These are phyloP conservation scores for Acer saccharum DNA, from an alignment of 345 rosid species.

Conservation along the genomic window DNA sequence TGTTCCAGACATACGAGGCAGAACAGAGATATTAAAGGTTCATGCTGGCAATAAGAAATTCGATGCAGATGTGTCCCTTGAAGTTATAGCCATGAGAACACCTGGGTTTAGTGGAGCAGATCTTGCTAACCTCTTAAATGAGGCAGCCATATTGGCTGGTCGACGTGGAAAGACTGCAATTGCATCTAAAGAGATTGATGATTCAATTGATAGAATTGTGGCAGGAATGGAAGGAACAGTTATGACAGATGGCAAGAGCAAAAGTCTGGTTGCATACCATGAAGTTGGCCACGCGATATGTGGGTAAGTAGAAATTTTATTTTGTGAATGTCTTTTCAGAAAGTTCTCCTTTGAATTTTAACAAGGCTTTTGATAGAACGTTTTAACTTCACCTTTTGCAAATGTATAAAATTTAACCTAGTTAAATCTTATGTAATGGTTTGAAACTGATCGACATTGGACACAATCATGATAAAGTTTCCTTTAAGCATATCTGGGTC, in stretches of 20 bases:
- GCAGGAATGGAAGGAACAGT: conserved; percentile 99
- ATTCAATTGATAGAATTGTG: conserved; percentile 95
- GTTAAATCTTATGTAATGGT: conserved; percentile 1
- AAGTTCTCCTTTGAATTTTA: background rate
- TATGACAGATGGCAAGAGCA: conserved; percentile 98
- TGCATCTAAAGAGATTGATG: conserved; percentile 93
- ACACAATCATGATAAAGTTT: background rate
- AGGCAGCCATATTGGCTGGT: conserved; percentile 96
- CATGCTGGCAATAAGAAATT: conserved; percentile 90
- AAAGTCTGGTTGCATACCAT: conserved; percentile 95
- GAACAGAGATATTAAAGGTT: conserved; percentile 91
- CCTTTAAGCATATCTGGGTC: background rate
- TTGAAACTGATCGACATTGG: background rate
- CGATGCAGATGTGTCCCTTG: conserved; percentile 84
- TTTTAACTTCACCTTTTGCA: background rate
- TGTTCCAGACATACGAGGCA: conserved; percentile 88
- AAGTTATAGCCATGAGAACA: conserved; percentile 93
- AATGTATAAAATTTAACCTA: background rate
- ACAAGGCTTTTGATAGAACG: background rate
- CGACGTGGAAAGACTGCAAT: conserved; percentile 81
- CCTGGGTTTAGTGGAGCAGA: conserved; percentile 99
- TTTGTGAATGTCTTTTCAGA: conserved; percentile 3
- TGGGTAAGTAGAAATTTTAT: conserved; percentile 58
- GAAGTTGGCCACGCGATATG: conserved; percentile 98
- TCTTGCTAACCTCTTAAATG: conserved; percentile 94